A percentile compares a stretch with the other conserved stretches of the same genome.
Conservation (phyloP, 257 asterid genomes). For the Solanum gandarillasii region DNA sequence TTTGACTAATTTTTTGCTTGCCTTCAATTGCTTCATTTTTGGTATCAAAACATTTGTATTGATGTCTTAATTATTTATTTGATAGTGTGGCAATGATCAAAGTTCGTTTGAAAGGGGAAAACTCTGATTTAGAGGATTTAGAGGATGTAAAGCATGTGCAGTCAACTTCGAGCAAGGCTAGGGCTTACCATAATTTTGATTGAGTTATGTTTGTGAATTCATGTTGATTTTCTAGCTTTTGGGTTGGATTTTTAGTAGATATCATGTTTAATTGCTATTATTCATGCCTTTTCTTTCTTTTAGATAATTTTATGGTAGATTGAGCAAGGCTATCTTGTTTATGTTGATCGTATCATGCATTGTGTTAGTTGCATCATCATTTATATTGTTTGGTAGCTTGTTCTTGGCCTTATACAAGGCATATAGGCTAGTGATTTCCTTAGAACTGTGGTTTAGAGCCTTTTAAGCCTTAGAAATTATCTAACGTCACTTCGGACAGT, state of each 20-base stretch:
- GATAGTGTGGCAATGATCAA: neutral
- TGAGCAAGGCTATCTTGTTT: neutral
- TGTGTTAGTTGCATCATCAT: neutral
- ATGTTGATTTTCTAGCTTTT: no score
- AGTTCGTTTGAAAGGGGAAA: neutral
- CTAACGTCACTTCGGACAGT: fast-evolving
- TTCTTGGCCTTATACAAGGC: neutral
- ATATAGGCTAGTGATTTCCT: neutral
- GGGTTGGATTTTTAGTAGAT: neutral
- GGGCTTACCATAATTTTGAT: no score
- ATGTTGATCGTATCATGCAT: neutral
- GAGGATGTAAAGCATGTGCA: neutral
- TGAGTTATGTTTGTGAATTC: neutral
- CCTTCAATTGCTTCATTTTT: neutral
- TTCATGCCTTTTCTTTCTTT: neutral
- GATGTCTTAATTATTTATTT: neutral
- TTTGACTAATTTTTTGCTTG: neutral
- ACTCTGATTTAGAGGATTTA: neutral
- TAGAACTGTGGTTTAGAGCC: neutral
- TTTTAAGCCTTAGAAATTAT: neutral
- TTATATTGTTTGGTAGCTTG: neutral
- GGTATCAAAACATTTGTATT: neutral
- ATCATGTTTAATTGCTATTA: neutral
- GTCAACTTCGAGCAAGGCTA: no score
- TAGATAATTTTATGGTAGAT: neutral